Percentiles rank a stretch among this genome's conserved stretches.
Conservation (phyloP, 78 protist genomes). For the Chrysochromulina tobinii region DNA sequence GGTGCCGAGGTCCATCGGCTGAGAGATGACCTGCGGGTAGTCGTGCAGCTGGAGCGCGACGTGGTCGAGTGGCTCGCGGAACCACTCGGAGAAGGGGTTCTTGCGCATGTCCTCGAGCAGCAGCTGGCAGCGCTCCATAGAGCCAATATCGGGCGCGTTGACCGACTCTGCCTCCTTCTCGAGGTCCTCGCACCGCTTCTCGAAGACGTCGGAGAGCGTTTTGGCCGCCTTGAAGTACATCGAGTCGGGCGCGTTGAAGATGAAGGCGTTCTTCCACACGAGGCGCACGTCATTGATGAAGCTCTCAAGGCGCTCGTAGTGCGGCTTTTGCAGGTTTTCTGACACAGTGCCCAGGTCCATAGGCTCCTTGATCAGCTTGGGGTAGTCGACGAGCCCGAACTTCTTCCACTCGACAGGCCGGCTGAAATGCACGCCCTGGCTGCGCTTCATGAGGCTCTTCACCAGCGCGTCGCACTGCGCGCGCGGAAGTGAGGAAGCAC, state of each 20-base stretch:
- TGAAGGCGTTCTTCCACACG: conserved; percentile 39
- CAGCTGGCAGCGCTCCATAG: not conserved
- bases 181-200: conserved; percentile 4
- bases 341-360: conserved; percentile 57
- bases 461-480: not conserved
- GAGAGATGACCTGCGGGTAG: not conserved
- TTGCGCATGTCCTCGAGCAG: not conserved
- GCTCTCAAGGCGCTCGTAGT: not conserved
- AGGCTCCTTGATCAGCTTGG: conserved; percentile 56
- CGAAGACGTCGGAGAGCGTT: not conserved
- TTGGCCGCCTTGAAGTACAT: not conserved
- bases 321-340: not conserved
- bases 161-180: not conserved
- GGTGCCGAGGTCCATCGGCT: conserved; percentile 38
- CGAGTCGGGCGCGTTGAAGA: conserved; percentile 34
- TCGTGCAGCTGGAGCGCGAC: not conserved
- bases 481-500: too few species aligned
- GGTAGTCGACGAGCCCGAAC: conserved; percentile 45
- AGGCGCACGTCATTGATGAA: conserved; percentile 34
- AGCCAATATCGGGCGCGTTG: not conserved
- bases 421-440: conserved; percentile 34
- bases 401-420: conserved; percentile 52
- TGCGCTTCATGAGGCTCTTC: not conserved
- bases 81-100: conserved; percentile 6
- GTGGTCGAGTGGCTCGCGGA: conserved; percentile 32